Evolutionary conservation across 768 basidiomycete genomes (phyloP).

Genomic region (Strobilomyces confusus): DNA sequence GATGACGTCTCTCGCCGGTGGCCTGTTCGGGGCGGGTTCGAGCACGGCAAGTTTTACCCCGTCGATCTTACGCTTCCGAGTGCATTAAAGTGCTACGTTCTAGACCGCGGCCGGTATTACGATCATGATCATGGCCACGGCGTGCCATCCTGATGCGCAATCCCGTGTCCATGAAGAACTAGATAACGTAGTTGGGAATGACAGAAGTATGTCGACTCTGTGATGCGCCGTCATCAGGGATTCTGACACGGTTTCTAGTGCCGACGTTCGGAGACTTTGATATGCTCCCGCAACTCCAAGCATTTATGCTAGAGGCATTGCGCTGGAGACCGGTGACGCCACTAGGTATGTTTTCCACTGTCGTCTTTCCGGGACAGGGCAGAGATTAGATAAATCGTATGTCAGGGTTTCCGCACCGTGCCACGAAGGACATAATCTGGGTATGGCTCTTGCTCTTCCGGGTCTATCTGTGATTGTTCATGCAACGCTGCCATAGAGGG

Average conservation of each 20-base stretch:
- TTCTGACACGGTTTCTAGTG: background rate
- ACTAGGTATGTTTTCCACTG: background rate
- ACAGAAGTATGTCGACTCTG: conserved; percentile 12
- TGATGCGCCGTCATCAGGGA: background rate
- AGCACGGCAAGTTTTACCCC: conserved; percentile 37
- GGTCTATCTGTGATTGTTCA: background rate
- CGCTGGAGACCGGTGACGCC: background rate
- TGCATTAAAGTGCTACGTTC: background rate
- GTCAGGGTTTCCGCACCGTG: background rate
- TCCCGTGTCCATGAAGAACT: conserved; percentile 49
- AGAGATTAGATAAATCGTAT: background rate
- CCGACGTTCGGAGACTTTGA: background rate
- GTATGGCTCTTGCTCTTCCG: background rate
- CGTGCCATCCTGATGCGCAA: conserved; percentile 50
- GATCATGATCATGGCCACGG: conserved; percentile 48
- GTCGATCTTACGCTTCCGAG: background rate
- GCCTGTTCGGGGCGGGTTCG: conserved; percentile 56
- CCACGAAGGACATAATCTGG: background rate
- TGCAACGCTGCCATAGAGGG: conserved; percentile 9
- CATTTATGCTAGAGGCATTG: background rate
- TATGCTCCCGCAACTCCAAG: background rate
- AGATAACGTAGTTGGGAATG: conserved; percentile 46
- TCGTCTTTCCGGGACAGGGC: too few relatives aligned
- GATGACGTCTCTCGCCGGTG: conserved; percentile 54
- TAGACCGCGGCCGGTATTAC: conserved; percentile 48